Evolutionary conservation across 345 rosid species (phyloP), one percentile per base, ranked within the genome.

Genomic region (Lepidium africanum): DNA sequence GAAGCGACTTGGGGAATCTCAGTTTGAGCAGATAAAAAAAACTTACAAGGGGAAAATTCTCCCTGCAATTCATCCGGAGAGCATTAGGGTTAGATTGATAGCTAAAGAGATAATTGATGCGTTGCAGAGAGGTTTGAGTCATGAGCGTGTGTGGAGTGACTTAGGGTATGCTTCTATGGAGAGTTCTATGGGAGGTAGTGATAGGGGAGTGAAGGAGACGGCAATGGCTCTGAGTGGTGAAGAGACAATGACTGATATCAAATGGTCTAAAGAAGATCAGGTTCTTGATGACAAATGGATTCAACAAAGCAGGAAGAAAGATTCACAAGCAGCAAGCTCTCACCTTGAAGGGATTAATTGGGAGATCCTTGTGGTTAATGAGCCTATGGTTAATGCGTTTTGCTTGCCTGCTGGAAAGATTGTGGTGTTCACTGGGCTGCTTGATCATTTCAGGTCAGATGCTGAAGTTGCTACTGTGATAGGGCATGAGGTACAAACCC

Each of bases 401-500:
- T 91, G 96, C 68, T 78, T 89, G 64, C 97, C 97, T 32, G 96
- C 90, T 51, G 97, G 97, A 56, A 89, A 91, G 79, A 87, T 94
- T 65, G 97, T 91, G 17, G 93, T 94, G 9, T 91, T 85, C 64
- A 82, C 96, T 2, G 99, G 99, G 15, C 75, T 94, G 79, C 80
- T 91, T n/a, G 63, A 91, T 15, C 87, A 80, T 70, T 87, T 94
- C 57, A 85, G 36, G 69, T 83, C 79, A 45, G 90, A 94, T 85
- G 90, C 83, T 0, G 96, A 94, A 87, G 80, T 94, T 67, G 99
- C 96, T 14, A 89, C 99, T 17, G 82, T 94, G 42, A 78, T 94
- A 14, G 95, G 90, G 0, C 97, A 94, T 59, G 97, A 94, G 96
- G 99, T 91, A 78, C 27, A 36, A 32, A 15, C n/a, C 69, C 1